These are phyloP conservation scores for Barnettozyma californica DNA, from an alignment of 805 yeast species.

Conservation along the genomic window DNA sequence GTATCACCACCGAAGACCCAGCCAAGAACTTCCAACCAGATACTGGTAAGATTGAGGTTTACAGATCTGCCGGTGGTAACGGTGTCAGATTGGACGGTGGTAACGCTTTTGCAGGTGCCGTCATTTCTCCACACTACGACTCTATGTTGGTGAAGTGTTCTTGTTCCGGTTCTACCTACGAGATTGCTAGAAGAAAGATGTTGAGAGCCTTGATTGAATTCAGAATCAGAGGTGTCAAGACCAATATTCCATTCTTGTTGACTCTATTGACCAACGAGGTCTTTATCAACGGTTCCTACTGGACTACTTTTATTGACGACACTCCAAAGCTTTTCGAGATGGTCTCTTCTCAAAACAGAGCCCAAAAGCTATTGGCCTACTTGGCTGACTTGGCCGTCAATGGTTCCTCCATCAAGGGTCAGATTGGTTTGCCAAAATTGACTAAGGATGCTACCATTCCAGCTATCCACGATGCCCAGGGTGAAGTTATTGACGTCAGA, in stretches of 20 bases:
- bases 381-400: constrained; percentile 92
- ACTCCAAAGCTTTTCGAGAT: constrained; percentile 94
- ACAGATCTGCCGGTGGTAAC: constrained; percentile 98
- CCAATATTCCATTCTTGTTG: constrained; percentile 93
- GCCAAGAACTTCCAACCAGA: constrained; percentile 96
- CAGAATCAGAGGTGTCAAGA: constrained; percentile 98
- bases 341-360: constrained; percentile 94
- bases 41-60: constrained; percentile 96
- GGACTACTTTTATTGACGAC: constrained; percentile 99
- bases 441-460: constrained; percentile 74
- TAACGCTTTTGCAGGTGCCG: constrained; percentile 95
- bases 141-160: constrained; percentile 97
- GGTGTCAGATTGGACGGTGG: constrained; percentile 99
- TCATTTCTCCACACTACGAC: constrained; percentile 95
- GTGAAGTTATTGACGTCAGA: constrained; percentile 55
- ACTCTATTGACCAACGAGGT: constrained; percentile 88
- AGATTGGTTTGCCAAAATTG: constrained; percentile 86
- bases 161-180: constrained; percentile 95
- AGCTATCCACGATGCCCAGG: constrained; percentile 54
- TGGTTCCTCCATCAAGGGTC: constrained; percentile 95
- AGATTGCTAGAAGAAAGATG: constrained; percentile 97
- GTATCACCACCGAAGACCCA: constrained; percentile 98
- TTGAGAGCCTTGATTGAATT: constrained; percentile 93
- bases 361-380: constrained; percentile 86
- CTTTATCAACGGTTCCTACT: constrained; percentile 80